Evolutionary conservation across 331 rosid species (phyloP).

Genomic region (Erythrophleum ivorense): DNA sequence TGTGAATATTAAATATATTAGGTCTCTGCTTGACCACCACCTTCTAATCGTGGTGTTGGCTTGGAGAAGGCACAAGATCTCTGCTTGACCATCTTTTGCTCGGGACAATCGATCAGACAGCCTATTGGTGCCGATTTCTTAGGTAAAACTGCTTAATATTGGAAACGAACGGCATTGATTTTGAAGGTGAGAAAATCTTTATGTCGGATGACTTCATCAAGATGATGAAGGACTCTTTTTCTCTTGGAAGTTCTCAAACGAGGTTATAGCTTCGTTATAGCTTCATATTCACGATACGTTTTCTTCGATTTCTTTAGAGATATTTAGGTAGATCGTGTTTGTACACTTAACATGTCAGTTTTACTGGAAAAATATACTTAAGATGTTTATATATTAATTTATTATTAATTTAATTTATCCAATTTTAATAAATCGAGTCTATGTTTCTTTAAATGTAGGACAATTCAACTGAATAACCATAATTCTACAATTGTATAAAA

Average conservation of each 20-base stretch:
- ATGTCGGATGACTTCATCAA: slow-evolving; percentile 78
- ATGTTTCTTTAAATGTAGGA: background rate
- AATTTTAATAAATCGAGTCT: background rate
- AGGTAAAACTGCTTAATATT: slow-evolving; percentile 65
- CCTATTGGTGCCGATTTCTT: slow-evolving; percentile 68
- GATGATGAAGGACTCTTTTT: slow-evolving; percentile 85
- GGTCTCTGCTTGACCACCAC: no score
- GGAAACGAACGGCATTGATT: slow-evolving; percentile 66
- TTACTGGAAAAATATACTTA: background rate
- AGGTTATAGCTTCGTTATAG: no score
- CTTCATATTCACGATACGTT: slow-evolving; percentile 76
- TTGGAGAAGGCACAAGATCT: slow-evolving; percentile 69
- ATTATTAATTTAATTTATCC: background rate
- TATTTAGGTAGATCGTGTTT: background rate
- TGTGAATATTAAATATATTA: no score
- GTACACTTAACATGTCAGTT: background rate
- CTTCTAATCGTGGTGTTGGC: slow-evolving; percentile 51
- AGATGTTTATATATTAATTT: no score
- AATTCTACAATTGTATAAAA: background rate
- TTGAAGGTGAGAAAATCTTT: slow-evolving; percentile 64
- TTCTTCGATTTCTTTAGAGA: background rate
- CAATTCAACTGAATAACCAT: background rate
- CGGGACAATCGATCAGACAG: slow-evolving; percentile 65
- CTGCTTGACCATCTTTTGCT: slow-evolving; percentile 65
- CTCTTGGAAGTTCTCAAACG: slow-evolving; percentile 73